A percentile compares a stretch with the other conserved stretches of the same genome.
Evolutionary conservation across 306 rosid species (phyloP).

Genomic region (Malus sieversii): DNA sequence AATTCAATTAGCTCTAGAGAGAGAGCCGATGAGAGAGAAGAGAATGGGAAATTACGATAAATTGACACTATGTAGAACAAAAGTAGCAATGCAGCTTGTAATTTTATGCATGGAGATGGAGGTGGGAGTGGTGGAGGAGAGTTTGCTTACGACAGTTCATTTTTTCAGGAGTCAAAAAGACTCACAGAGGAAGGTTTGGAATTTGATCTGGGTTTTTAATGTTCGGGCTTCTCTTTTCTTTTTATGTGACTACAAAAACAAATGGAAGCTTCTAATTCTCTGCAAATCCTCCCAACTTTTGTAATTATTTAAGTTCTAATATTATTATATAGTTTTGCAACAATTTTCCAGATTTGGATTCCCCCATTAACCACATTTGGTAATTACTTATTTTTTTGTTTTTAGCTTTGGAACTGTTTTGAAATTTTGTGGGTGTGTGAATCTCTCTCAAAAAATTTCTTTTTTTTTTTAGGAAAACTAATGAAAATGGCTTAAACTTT

Average conservation of each 20-base stretch:
- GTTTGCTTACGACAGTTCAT: no score
- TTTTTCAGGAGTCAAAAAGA: no score
- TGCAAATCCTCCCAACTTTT: neutral
- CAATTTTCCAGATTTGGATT: neutral
- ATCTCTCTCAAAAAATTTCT: neutral
- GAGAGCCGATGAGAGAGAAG: neutral
- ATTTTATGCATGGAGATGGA: neutral
- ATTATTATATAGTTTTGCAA: neutral
- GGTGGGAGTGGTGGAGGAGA: neutral
- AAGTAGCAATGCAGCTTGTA: constrained; percentile 24
- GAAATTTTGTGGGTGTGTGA: constrained; percentile 15
- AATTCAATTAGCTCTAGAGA: neutral
- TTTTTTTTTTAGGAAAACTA: neutral
- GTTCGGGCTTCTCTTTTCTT: constrained; percentile 8
- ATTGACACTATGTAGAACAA: constrained; percentile 34
- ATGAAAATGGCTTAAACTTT: no score
- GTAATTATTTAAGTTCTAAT: neutral
- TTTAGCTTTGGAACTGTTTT: constrained; percentile 4
- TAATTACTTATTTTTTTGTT: neutral
- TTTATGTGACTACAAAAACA: neutral
- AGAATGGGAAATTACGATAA: constrained; percentile 13
- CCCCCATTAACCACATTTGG: neutral
- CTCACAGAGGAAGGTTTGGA: neutral
- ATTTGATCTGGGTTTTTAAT: neutral
- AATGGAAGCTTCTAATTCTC: constrained; percentile 7